Evolutionary conservation across 768 basidiomycete genomes (phyloP).

Genomic region (Exidia glandulosa): DNA sequence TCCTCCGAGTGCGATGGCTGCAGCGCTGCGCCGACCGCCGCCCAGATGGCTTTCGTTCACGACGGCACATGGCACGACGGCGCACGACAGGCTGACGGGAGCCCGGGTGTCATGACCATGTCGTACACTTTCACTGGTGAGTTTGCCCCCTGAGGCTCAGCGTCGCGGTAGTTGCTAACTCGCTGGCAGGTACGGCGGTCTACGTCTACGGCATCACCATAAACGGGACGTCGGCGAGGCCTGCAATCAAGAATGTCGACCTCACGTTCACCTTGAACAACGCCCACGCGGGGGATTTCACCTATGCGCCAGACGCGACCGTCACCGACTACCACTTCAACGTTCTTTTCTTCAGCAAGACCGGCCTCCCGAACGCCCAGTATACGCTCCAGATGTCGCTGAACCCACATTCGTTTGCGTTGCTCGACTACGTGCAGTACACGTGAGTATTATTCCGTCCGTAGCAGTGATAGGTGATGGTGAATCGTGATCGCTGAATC

Average conservation of each 20-base stretch:
- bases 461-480: background rate
- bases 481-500: background rate
- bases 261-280: background rate
- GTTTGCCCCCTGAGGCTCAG: background rate
- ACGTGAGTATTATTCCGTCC: background rate
- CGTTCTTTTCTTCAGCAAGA: background rate
- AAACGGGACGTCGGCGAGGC: background rate
- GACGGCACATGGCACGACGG: background rate
- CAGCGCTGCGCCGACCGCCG: background rate
- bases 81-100: background rate
- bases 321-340: background rate
- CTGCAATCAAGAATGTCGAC: background rate
- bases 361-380: background rate
- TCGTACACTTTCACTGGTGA: background rate
- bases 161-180: background rate
- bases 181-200: background rate
- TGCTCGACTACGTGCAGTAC: background rate
- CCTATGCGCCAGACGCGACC: background rate
- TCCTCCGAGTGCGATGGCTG: background rate
- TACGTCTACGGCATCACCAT: background rate
- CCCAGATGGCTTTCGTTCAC: background rate
- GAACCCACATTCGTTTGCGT: background rate
- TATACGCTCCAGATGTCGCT: background rate
- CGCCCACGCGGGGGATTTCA: background rate
- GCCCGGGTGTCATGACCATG: background rate